A percentile compares a stretch with the other conserved stretches of the same genome.
Conservation (phyloP, 352 stramenopile genomes). For the Phytophthora nicotianae region DNA sequence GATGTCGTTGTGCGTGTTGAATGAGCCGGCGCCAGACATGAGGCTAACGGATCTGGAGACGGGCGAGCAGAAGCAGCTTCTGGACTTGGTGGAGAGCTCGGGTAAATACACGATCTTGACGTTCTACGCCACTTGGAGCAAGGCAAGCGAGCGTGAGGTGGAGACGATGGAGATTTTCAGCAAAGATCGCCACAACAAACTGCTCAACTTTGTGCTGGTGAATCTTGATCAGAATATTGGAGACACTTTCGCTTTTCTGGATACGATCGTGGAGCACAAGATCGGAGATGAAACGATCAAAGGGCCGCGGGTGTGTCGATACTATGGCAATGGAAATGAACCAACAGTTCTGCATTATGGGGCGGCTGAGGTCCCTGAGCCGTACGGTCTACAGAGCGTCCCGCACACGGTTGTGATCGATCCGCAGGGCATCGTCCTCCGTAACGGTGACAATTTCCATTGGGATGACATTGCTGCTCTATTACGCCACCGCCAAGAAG, state of each 20-base stretch:
- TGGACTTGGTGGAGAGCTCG: slow-evolving; percentile 38
- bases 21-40: slow-evolving; percentile 1
- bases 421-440: slow-evolving; percentile 19
- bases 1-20: neutral
- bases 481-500: slow-evolving; percentile 2
- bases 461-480: slow-evolving; percentile 4
- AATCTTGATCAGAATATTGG: slow-evolving; percentile 61
- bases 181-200: slow-evolving; percentile 43
- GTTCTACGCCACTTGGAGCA: slow-evolving; percentile 67
- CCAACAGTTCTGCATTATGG: neutral
- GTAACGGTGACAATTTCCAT: slow-evolving; percentile 64
- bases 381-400: slow-evolving; percentile 2
- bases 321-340: neutral
- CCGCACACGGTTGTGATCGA: slow-evolving; percentile 4
- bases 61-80: slow-evolving; percentile 14
- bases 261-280: slow-evolving; percentile 18
- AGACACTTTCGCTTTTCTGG: slow-evolving; percentile 54
- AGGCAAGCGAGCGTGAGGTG: slow-evolving; percentile 36
- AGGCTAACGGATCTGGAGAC: slow-evolving; percentile 1
- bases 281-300: neutral
- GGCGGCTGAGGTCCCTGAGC: neutral
- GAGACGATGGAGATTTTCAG: slow-evolving; percentile 63
- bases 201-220: slow-evolving; percentile 66
- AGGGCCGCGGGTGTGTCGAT: neutral
- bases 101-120: slow-evolving; percentile 40